Evolutionary conservation across 140 eudicot species (phyloP), one percentile per base, ranked within the genome.

Genomic region (Senecio squalidus): DNA sequence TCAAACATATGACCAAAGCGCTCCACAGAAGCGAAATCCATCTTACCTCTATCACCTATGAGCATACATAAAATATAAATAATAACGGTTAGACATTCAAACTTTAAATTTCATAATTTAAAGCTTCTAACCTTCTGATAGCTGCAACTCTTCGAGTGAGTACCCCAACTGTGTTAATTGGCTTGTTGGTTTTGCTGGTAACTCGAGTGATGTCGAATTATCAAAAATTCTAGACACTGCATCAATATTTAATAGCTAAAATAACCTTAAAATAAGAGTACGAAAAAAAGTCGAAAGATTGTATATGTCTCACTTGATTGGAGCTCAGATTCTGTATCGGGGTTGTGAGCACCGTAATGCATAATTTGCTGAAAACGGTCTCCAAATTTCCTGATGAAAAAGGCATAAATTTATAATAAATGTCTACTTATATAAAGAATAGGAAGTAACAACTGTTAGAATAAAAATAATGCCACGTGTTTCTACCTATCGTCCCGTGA

Each of bases 401-500:
- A 53, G 21, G 22, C 17, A 34, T 3, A 3, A 8, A 30, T 15
- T 16, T 10, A 9, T 34, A 47, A 54, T 2, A 16, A 20, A 40
- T 25, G 43, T 36, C 36, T 5, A 15, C 16, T 23, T 26, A 36
- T 22, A 64, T 1, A 15, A 31, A 63, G 48, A 6, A 17, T 17
- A 60, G 16, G 54, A 41, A 2, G 16, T 60, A 62, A 39, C 25
- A n/a, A 16, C 0, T 20, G 13, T 56, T 10, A 34, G 25, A 4
- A 34, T 11, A 4, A 57, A 57, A 20, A n/a, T n/a, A 21, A 14
- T 24, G 1, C 18, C 46, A 40, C 2, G n/a, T n/a, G 27, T 43
- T 29, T 43, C 53, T 67, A 87, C 89, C 86, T 78, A 40, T 84
- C 85, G 15, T 67, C 80, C 79, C 77, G 85, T 5, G 83, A 69